These are phyloP conservation scores for Aquilaria yunnanensis DNA, from an alignment of 345 rosid genomes.

Conservation along the genomic window DNA sequence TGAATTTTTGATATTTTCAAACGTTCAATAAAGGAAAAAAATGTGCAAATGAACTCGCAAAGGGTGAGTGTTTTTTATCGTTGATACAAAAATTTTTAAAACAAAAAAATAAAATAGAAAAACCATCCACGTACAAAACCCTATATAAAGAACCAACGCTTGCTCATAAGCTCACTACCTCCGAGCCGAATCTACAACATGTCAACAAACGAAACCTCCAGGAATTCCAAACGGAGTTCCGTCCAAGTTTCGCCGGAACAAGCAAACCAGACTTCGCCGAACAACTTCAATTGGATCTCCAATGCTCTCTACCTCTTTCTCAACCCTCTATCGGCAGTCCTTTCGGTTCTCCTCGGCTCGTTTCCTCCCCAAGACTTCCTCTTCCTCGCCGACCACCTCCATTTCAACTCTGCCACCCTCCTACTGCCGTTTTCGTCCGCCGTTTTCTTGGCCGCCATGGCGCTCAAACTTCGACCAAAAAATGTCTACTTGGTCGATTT, in stretches of 20 bases:
- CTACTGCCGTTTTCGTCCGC: background rate
- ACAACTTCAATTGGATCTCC: conserved; percentile 21
- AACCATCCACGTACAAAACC: no score
- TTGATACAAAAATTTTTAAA: no score
- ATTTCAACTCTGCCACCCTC: background rate
- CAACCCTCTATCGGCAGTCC: conserved; percentile 12
- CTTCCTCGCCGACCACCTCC: background rate
- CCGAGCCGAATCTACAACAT: no score
- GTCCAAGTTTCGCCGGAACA: background rate
- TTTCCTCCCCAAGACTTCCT: background rate
- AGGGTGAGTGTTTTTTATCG: no score
- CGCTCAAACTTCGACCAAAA: conserved; percentile 23
- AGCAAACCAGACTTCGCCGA: conserved; percentile 16
- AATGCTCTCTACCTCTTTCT: conserved; percentile 24
- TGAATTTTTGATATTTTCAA: no score
- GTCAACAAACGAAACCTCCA: no score
- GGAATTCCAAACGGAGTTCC: no score
- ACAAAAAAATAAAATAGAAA: no score
- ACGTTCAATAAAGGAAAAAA: no score
- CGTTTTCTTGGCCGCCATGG: conserved; percentile 12
- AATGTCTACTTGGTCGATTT: conserved; percentile 16
- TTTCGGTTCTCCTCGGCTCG: conserved; percentile 17
- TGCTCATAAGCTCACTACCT: no score
- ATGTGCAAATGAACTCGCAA: no score
- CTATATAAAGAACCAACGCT: no score